A percentile compares a stretch with the other conserved stretches of the same genome.
Evolutionary conservation across 75 land plant genomes (phyloP).

Genomic region (Pinus albicaulis): DNA sequence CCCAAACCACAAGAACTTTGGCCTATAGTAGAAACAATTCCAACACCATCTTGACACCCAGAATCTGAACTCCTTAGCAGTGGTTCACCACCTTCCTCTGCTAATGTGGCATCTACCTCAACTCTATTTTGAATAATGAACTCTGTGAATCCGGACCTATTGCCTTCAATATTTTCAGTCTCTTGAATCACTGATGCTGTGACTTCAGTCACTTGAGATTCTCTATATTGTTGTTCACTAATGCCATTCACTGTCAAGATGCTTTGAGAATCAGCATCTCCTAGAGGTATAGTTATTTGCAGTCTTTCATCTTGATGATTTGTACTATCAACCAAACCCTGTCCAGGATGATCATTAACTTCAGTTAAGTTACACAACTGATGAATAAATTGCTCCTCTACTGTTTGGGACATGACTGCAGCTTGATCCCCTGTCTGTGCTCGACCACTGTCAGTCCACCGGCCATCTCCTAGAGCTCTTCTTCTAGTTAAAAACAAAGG

Average conservation of each 20-base stretch:
- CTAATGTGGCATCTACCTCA: slow-evolving; percentile 7
- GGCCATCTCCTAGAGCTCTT: slow-evolving; percentile 17
- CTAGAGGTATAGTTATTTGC: not conserved
- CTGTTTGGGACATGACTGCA: slow-evolving; percentile 14
- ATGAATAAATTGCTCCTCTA: slow-evolving; percentile 13
- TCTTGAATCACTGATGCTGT: no score
- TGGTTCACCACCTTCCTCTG: slow-evolving; percentile 69
- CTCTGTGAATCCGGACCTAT: no score
- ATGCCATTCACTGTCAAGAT: not conserved
- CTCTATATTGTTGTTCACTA: no score
- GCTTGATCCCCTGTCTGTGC: slow-evolving; percentile 20
- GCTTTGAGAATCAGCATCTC: not conserved
- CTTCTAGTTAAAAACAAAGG: slow-evolving; percentile 13
- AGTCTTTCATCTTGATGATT: not conserved
- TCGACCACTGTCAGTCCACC: slow-evolving; percentile 27
- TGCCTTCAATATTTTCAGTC: no score
- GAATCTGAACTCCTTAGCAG: slow-evolving; percentile 63
- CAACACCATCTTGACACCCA: slow-evolving; percentile 85
- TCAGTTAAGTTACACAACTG: slow-evolving; percentile 13
- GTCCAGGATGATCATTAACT: not conserved
- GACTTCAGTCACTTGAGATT: no score
- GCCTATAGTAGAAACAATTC: slow-evolving; percentile 84
- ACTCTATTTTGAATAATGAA: slow-evolving; percentile 5
- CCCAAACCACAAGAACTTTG: slow-evolving; percentile 87
- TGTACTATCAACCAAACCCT: not conserved